Base-by-base conservation (phyloP, 2,329 filamentous ascomycete genomes). In the Epichloe scottii region DNA sequence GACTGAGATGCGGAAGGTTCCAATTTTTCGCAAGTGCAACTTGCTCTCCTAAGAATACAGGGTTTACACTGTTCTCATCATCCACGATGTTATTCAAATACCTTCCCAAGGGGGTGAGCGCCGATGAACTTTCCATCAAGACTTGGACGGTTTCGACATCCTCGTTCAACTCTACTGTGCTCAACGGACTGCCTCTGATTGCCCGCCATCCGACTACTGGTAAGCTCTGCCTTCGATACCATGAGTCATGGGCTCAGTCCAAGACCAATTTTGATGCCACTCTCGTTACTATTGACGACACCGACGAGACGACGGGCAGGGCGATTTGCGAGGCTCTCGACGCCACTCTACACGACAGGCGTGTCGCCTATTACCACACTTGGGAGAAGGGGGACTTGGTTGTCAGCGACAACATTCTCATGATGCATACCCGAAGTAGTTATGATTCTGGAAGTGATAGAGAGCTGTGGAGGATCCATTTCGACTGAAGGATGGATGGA, bases 381-480 rank as follows among this genome's bases (percentile, higher is more conserved):
- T 80, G 77, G 76, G 69, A 79, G 49, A 70, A 74, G 61, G 76
- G 77, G 0, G 77, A 80, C 56, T 44, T 80, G 38, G 54, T 80
- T 1, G 60, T 80, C 5, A 78, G 65, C 53, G 77, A 79, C 55
- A 79, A 79, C 46, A 58, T 70, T 3, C 51, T 71, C 50, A 69
- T 68, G 55, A 68, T 78, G 70, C 74, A 78, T 49, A 77, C 73
- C 0, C 61, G 72, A 46, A 76, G 68, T 46, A 68, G 70, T 40
- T 76, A 74, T 44, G 63, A 59, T 2, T 64, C 71, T 0, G 71
- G 71, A 0, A 64, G 66, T 23, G 66, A 72, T 46, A 59, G 72
- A 19, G 73, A 76, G 56, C 58, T 76, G 38, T 77, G 74, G 74
- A 59, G 73, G 14, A 74, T 77, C 49, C 72, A 76, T 54, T 72